Base-by-base conservation (phyloP, 768 basidiomycete species). In the Amylocystis lapponica region DNA sequence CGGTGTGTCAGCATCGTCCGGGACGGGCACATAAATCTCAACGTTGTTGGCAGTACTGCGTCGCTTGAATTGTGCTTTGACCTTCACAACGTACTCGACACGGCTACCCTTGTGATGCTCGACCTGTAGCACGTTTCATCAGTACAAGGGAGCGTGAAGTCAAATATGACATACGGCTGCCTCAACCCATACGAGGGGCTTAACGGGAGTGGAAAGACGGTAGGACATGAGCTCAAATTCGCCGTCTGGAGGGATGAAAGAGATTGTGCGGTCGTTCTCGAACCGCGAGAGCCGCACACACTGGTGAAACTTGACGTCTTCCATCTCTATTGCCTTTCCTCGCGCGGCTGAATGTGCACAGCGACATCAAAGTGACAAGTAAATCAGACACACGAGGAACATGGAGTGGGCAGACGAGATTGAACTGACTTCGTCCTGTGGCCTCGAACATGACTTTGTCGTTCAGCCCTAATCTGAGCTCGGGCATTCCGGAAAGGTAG, bases 401-500 rank as follows among this genome's bases (percentile, higher is more conserved):
- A 45, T 3, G 19, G 26, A 17, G 12, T n/a, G 7, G 8, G 9
- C 10, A 26, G 23, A 43, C 20, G 23, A 35, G 22, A 9, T 11
- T 23, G 36, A 26, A 72, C 88, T 58, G 61, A 94, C 92, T 91
- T 55, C 96, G 76, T 16, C 95, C 95, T 2, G 95, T 97, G 58
- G 75, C 89, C 65, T 99, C 96, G 56, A 98, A 97, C 95, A 99
- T 98, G 63, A 97, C 93, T 66, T 98, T 98, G 70, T 99, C 95
- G 65, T 99, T 99, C 44, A 99, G 71, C 3, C 95, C 96, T 22
- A 99, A 66, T 46, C 95, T 76, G 35, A 98, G 72, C 61, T 99
- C 96, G 14, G 96, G 96, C 96, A 98, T 99, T n/a, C 96, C 96
- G 8, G 91, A 93, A 2, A 99, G 75, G 62, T 97, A 99, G 62